phyloP scores from a whole-genome alignment of 257 asterid species.

The Buddleja alternifolia region DNA sequence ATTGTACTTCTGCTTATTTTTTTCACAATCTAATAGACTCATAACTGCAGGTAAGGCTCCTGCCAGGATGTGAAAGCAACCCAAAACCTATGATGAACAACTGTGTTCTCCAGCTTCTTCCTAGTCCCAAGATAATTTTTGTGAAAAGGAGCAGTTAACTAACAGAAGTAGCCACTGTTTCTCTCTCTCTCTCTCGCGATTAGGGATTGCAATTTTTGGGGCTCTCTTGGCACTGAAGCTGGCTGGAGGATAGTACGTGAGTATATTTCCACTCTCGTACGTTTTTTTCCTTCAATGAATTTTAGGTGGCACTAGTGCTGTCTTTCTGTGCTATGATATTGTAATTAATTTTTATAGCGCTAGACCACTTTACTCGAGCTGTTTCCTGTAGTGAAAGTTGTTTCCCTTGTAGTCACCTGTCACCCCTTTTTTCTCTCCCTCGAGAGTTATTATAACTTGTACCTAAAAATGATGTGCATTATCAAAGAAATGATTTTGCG shows the following conservation, averaged over 20 bases:
- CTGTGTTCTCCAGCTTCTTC: slow-evolving; percentile 37
- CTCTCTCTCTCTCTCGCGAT: background rate
- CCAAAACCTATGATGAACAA: slow-evolving; percentile 34
- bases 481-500: too few species aligned
- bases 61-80: slow-evolving; percentile 37
- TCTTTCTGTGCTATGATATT: slow-evolving; percentile 15
- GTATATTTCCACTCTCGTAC: background rate
- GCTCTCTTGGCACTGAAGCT: slow-evolving; percentile 25
- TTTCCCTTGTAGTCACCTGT: too few species aligned
- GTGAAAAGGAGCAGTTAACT: slow-evolving; percentile 25
- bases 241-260: slow-evolving; percentile 25
- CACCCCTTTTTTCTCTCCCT: slow-evolving; percentile 14
- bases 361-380: slow-evolving; percentile 30
- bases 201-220: slow-evolving; percentile 15
- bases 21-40: background rate
- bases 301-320: slow-evolving; percentile 39
- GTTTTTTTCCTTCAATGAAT: slow-evolving; percentile 32
- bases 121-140: slow-evolving; percentile 39
- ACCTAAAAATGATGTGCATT: background rate
- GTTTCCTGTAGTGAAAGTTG: slow-evolving; percentile 15
- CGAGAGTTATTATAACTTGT: slow-evolving; percentile 27
- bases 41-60: slow-evolving; percentile 37
- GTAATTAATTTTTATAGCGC: slow-evolving; percentile 41
- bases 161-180: slow-evolving; percentile 16
- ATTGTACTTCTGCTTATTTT: background rate